Base-by-base conservation (phyloP, 345 rosid genomes). In the Citrus medica region DNA sequence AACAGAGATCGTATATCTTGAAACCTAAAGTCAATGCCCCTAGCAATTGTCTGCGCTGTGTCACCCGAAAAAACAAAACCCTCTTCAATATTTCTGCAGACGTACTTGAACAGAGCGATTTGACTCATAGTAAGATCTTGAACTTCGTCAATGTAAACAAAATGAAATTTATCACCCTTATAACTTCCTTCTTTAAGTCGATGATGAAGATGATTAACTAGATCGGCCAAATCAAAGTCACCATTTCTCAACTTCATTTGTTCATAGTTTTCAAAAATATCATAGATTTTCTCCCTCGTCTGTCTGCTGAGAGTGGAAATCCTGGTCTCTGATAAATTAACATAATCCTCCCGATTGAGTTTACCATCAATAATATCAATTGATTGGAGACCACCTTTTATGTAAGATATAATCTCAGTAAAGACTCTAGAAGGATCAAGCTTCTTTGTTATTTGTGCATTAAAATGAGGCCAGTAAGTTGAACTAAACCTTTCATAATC, bases 81-180 rank as follows among this genome's bases (percentile, higher is more conserved):
- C 40, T 83, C 94, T 6, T 62, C 60, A 7, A 80, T 85, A 67
- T 88, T 90, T 53, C 40, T 60, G 71, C 90, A 84, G 0, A 87
- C 67, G 55, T 84, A 76, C 33, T 85, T 86, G 79, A 88, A 82
- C 27, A 90, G 87, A 16, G 86, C 84, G 79, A 88, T 80, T 67
- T 90, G 92, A 17, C 89, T 84, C 87, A 84, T 81, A 21, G 92
- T 83, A 7, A 88, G 89, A 84, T 90, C 93, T 67, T 90, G 93
- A 59, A 90, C 93, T 73, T 90, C 90, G 73, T 90, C 93, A 21
- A 90, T 77, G 56, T 88, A 90, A 51, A 90, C 89, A 81, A 84
- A 90, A 68, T 87, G 79, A 81, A 90, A 78, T 7, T 48, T 3
- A 2, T 86, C 84, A 32, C 84, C 89, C 27, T n/a, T 65, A 46